phyloP scores from a whole-genome alignment of 2,329 filamentous ascomycete species.

The Beauveria bassiana region DNA sequence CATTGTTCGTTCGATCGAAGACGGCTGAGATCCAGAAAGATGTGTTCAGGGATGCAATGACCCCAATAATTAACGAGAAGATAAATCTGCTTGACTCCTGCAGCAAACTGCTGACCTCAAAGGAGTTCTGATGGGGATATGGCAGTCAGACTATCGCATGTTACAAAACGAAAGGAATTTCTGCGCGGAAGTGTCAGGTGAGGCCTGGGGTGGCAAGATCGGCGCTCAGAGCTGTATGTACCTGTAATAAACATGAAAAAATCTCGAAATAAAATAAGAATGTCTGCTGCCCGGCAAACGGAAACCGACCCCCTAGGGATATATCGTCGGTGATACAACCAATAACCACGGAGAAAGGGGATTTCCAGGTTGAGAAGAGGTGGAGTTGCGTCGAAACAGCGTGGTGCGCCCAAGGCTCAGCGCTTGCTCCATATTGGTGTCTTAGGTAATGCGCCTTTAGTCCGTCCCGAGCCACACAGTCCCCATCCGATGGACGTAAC shows the following conservation, averaged over 20 bases:
- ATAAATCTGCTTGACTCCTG: constrained; percentile 48
- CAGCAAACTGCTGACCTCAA: constrained; percentile 79
- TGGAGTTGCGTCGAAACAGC: constrained; percentile 9
- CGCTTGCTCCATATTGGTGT: constrained; percentile 3
- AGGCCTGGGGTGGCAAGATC: background rate
- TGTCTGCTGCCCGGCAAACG: constrained; percentile 34
- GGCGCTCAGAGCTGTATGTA: constrained; percentile 16
- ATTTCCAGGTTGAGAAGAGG: constrained; percentile 6
- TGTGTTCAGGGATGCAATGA: constrained; percentile 16
- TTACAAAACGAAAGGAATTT: constrained; percentile 20
- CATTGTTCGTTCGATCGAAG: constrained; percentile 29
- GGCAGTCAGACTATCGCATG: constrained; percentile 25
- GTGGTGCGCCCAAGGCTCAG: constrained; percentile 4
- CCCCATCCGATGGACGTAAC: background rate
- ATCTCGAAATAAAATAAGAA: constrained; percentile 23
- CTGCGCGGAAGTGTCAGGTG: constrained; percentile 18
- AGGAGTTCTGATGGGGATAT: constrained; percentile 44
- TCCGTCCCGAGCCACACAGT: background rate
- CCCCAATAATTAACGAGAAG: constrained; percentile 17
- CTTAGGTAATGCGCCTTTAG: constrained; percentile 10
- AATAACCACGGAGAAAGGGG: constrained; percentile 5
- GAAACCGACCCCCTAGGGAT: constrained; percentile 15
- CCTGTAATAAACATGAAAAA: constrained; percentile 20
- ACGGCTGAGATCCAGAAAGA: constrained; percentile 5
- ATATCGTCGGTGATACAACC: constrained; percentile 9